Conservation (phyloP, 495 filamentous ascomycete species). For the Hyaloscypha variabilis region DNA sequence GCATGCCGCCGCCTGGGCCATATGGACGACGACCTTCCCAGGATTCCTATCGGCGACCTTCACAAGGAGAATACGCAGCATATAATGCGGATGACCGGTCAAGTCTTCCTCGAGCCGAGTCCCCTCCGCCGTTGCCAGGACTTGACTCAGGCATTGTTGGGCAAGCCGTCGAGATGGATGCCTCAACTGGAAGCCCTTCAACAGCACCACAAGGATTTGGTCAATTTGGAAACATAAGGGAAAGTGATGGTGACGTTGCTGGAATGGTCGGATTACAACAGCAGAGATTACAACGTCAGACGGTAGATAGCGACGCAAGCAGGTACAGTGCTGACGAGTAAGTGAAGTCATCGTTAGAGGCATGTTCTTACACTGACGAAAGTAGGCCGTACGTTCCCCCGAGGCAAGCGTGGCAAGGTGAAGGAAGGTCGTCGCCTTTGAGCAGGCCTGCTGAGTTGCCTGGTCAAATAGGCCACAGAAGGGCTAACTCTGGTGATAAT, state of each 20-base stretch:
- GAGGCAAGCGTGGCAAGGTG: conserved; percentile 58
- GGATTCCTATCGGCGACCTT: conserved; percentile 20
- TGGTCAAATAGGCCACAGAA: conserved; percentile 31
- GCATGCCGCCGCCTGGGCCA: conserved; percentile 33
- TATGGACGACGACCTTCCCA: conserved; percentile 23
- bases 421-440: conserved; percentile 46
- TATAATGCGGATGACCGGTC: conserved; percentile 44
- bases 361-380: conserved; percentile 33
- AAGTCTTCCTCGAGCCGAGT: conserved; percentile 54
- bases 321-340: conserved; percentile 76
- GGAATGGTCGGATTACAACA: conserved; percentile 72
- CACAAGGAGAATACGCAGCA: conserved; percentile 38
- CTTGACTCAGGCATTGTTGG: conserved; percentile 56
- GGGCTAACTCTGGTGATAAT: conserved; percentile 47
- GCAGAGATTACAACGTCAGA: conserved; percentile 43
- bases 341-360: conserved; percentile 36
- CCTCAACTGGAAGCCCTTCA: conserved; percentile 54
- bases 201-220: conserved; percentile 43
- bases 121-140: conserved; percentile 65
- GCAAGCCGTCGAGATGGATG: conserved; percentile 87
- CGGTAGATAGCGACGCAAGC: conserved; percentile 62
- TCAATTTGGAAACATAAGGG: conserved; percentile 55
- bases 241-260: conserved; percentile 69
- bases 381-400: conserved; percentile 65
- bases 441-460: conserved; percentile 34